These are phyloP conservation scores for Limonium bicolor DNA, from an alignment of 148 eudicot species.

Conservation along the genomic window DNA sequence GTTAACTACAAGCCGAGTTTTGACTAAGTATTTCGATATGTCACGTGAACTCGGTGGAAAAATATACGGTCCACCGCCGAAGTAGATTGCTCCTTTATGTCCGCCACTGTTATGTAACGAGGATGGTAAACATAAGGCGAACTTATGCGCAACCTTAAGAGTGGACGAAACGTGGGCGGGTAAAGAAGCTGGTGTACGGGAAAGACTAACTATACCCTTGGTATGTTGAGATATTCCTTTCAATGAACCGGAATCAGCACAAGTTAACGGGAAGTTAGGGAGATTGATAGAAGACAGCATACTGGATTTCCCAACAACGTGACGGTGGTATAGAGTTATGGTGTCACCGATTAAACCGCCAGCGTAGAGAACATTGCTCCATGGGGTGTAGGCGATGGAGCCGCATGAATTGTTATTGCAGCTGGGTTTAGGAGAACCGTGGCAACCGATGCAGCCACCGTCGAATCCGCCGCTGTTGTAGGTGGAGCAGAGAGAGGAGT, in stretches of 20 bases:
- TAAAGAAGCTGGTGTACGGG: background rate
- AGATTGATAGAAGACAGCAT: background rate
- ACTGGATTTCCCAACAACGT: background rate
- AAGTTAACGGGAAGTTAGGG: conserved; percentile 13
- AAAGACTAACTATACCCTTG: conserved; percentile 12
- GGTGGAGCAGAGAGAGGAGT: background rate
- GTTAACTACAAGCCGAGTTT: conserved; percentile 14
- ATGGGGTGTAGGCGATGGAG: background rate
- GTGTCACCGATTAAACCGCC: background rate
- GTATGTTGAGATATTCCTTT: conserved; percentile 14
- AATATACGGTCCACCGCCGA: conserved; percentile 25
- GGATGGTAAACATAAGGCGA: conserved; percentile 2
- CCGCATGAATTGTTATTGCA: conserved; percentile 1
- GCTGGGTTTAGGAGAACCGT: background rate
- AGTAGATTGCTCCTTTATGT: conserved; percentile 14
- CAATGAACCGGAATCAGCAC: conserved; percentile 5
- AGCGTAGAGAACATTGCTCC: background rate
- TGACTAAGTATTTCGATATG: conserved; percentile 5
- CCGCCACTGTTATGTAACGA: background rate
- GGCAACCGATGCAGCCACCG: background rate
- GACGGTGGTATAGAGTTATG: background rate
- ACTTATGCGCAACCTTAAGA: background rate
- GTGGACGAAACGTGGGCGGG: background rate
- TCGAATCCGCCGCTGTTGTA: background rate
- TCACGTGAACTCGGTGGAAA: conserved; percentile 10